These are phyloP conservation scores for Pseudogymnoascus sp. DNA, from an alignment of 2,329 filamentous ascomycete genomes.

Conservation along the genomic window DNA sequence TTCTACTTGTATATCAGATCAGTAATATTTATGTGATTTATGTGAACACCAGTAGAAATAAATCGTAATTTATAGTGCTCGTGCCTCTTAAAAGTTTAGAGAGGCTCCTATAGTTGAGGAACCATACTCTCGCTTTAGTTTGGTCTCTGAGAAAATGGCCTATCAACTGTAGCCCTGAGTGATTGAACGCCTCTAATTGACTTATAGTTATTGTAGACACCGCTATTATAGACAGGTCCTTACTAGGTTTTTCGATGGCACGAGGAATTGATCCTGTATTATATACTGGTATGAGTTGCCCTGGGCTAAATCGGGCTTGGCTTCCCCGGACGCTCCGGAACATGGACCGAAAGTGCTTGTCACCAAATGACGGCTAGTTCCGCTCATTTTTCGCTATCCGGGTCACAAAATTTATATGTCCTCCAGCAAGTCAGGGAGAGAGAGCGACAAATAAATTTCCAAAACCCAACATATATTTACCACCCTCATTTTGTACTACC, in stretches of 20 bases:
- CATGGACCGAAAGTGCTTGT: slow-evolving; percentile 1
- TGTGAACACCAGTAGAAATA: background rate
- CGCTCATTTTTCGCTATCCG: slow-evolving; percentile 9
- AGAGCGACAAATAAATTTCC: background rate
- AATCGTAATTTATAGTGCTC: background rate
- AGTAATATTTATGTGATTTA: slow-evolving; percentile 12
- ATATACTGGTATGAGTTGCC: background rate
- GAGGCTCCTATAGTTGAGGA: background rate
- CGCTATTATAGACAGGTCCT: background rate
- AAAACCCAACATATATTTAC: slow-evolving; percentile 6
- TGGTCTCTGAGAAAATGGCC: background rate
- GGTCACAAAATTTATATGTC: slow-evolving; percentile 13
- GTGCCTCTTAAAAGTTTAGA: background rate
- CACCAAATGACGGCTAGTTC: slow-evolving; percentile 11
- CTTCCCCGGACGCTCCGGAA: slow-evolving; percentile 9
- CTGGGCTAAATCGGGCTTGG: background rate
- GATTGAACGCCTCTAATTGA: background rate
- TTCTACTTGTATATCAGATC: slow-evolving; percentile 11
- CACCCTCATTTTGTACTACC: background rate
- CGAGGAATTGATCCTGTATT: background rate
- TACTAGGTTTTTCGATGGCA: no score
- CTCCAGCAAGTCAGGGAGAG: background rate
- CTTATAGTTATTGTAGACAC: background rate
- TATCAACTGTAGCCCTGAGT: background rate
- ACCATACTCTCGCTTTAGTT: background rate